Base-by-base conservation (phyloP, 208 protist species). In the Angomonas deanei region DNA sequence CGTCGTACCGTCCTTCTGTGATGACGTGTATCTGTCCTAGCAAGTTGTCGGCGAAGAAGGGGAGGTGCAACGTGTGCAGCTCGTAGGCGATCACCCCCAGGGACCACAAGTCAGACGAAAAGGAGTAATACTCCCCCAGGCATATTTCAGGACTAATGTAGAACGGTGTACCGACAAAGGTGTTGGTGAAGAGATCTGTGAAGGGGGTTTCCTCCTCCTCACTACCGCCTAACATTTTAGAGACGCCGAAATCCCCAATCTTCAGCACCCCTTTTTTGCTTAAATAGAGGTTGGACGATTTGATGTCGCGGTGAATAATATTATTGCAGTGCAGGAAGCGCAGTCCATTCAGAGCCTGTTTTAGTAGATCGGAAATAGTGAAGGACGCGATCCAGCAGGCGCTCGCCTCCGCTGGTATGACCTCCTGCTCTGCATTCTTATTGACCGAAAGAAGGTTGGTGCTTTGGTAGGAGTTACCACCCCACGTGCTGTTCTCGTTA, bases 241-340 rank as follows among this genome's bases (percentile, higher is more conserved):
- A 46, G 1, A 94, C 82, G 33, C 92, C 92, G 68, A 97, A 96
- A 71, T 97, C 92, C 0, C 88, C 88, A 34, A 97, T 38, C 62
- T 92, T 92, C 4, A 94, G 68, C 3, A 64, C 70, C 24, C 76
- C 81, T 33, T 64, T 66, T 13, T 81, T 70, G 19, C 67, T 79
- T 11, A 97, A 56, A 66, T 93, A 96, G 3, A 97, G 76, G 71
- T 97, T 97, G 1, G 84, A 80, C 1, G 94, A 81, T 66, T 97
- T 97, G 50, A 97, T 84, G 65, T 97, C 94, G 34, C 94, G 82
- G 68, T 97, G 94, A 19, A 97, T 46, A 36, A 97, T 91, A 52
- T 57, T 60, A 19, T 28, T 27, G n/a, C 68, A 68, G 66, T 97
- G 92, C 47, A 97, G 68, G 66, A 97, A 94, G 3, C 73, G 73